These are phyloP conservation scores for Ceriops zippeliana DNA, from an alignment of 345 rosid genomes.

Conservation along the genomic window DNA sequence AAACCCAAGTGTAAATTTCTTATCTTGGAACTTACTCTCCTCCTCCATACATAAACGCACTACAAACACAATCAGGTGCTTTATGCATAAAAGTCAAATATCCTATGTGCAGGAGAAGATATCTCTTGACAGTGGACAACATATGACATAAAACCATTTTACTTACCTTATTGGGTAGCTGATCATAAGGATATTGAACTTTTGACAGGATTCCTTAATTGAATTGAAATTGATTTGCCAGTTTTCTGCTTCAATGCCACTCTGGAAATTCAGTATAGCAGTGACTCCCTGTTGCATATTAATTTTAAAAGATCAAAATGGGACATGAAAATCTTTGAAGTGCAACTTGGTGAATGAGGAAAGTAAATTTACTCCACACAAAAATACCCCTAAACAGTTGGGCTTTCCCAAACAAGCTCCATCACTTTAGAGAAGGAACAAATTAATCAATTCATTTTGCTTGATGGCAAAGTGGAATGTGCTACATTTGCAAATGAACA, in stretches of 20 bases:
- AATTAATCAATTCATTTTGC: not conserved
- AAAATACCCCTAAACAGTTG: not conserved
- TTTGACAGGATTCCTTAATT: slow-evolving; percentile 73
- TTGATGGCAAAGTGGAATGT: not conserved
- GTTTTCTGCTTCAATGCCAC: slow-evolving; percentile 77
- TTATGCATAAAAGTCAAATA: slow-evolving; percentile 3
- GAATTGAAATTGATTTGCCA: slow-evolving; percentile 65
- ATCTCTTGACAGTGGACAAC: slow-evolving; percentile 4
- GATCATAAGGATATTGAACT: slow-evolving; percentile 65
- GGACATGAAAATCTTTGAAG: not conserved
- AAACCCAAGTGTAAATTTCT: not conserved
- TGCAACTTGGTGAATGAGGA: not conserved
- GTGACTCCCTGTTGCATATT: slow-evolving; percentile 63
- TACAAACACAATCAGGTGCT: not conserved
- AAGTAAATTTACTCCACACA: not conserved
- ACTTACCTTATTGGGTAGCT: slow-evolving; percentile 76
- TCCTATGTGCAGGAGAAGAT: not conserved
- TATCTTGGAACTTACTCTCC: not conserved
- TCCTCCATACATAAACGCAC: not conserved
- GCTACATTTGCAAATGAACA: not conserved
- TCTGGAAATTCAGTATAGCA: slow-evolving; percentile 79
- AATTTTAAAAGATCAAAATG: slow-evolving; percentile 3
- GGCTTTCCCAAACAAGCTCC: not conserved
- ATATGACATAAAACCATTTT: slow-evolving; percentile 5
- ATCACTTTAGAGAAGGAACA: not conserved